These are phyloP conservation scores for Echeveria elegans DNA, from an alignment of 164 flowering plant species.

Conservation along the genomic window DNA sequence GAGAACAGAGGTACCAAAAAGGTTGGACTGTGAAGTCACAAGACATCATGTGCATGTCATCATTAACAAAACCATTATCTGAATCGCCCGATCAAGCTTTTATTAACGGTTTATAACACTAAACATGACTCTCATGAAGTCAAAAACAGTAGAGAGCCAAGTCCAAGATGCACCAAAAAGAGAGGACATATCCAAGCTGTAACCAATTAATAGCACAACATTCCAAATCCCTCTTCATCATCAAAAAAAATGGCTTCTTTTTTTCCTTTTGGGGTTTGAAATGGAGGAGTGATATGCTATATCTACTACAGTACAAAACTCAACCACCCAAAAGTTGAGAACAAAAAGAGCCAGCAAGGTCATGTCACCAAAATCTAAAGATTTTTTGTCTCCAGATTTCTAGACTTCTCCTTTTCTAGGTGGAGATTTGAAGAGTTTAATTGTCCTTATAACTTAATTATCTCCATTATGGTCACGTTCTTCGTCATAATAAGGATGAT, in stretches of 20 bases:
- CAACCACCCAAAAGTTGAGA: background rate
- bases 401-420: background rate
- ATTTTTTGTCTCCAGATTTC: background rate
- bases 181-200: background rate
- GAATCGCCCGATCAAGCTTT: background rate
- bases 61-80: background rate
- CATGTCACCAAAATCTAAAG: background rate
- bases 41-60: background rate
- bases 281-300: background rate
- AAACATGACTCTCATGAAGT: background rate
- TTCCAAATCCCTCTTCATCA: background rate
- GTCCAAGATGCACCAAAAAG: background rate
- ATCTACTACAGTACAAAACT: slow-evolving; percentile 2
- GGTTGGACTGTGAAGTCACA: background rate
- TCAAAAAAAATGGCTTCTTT: background rate
- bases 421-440: background rate
- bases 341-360: background rate
- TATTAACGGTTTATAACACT: background rate
- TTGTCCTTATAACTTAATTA: background rate
- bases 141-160: background rate
- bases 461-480: background rate
- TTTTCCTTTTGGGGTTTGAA: background rate
- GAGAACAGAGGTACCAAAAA: background rate
- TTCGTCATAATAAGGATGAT: background rate
- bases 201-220: background rate